These are phyloP conservation scores for Protea cynaroides DNA, from an alignment of 164 flowering plant species.

Conservation along the genomic window DNA sequence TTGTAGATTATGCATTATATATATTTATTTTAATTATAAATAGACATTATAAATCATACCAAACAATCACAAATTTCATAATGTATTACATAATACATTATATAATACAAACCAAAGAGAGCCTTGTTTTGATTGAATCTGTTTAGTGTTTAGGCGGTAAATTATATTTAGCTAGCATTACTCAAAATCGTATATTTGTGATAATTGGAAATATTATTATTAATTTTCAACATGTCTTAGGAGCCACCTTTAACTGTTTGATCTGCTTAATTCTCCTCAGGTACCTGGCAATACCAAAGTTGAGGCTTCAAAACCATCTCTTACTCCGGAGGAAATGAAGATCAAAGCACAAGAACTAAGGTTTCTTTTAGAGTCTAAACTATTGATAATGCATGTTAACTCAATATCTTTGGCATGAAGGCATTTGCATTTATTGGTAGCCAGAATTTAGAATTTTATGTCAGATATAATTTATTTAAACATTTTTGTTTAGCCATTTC, in stretches of 20 bases:
- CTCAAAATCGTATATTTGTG: too few relatives aligned
- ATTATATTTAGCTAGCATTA: too few relatives aligned
- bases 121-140: too few relatives aligned
- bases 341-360: slow-evolving; percentile 86
- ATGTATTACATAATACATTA: too few relatives aligned
- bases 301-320: slow-evolving; percentile 67
- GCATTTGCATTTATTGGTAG: not conserved
- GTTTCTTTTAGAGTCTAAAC: slow-evolving; percentile 24
- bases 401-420: not conserved
- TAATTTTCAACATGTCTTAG: not conserved
- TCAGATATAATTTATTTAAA: not conserved
- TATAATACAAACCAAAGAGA: too few relatives aligned
- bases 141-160: too few relatives aligned
- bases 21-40: too few relatives aligned
- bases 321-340: slow-evolving; percentile 86
- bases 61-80: too few relatives aligned
- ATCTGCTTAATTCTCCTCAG: slow-evolving; percentile 23
- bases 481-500: not conserved
- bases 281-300: slow-evolving; percentile 53
- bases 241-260: not conserved
- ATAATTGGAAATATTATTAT: not conserved
- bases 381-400: not conserved
- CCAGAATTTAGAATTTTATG: not conserved
- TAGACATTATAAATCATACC: too few relatives aligned
- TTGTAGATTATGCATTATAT: too few relatives aligned